Base-by-base conservation (phyloP, 306 rosid genomes). In the Mimosa bimucronata region DNA sequence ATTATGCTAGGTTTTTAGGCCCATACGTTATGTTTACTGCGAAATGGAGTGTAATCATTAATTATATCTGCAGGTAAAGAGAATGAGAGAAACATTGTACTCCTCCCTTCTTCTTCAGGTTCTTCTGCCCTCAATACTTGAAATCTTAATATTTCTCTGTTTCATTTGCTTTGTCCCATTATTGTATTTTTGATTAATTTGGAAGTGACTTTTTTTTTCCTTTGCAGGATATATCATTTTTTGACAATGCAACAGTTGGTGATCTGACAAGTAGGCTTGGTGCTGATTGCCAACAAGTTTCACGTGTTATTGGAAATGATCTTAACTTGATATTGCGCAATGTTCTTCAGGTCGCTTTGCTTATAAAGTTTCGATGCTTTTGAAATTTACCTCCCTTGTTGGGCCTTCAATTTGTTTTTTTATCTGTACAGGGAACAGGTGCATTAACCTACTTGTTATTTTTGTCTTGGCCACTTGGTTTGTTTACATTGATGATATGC, bases 201-300 rank as follows among this genome's bases (percentile, higher is more conserved):
- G 53, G 45, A 48, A 82, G 88, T 86, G 68, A 78, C 79, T 85
- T 62, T 78, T 23, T 50, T 3, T 10, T 4, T 1, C 55, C 16
- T n/a, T 86, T 90, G 92, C 84, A 95, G 98, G 98, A 95, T 86
- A 91, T 91, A 83, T 91, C 97, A 44, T 95, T 95, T 92, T 95
- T 92, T 86, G 98, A 95, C 89, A 37, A 73, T 87, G 98, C 87
- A 87, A 95, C 98, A 64, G 98, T 95, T 67, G 98, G 98, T 83
- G 96, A 90, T 88, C 84, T 95, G 89, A 95, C 98, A 68, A 95
- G 98, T 92, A 90, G 98, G 88, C 98, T 95, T 81, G 98, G 98
- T 73, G 98, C 98, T 19, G 98, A 95, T 87, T 95, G 98, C 70
- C 98, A 92, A 84, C 97, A 95, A 92, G 98, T 92, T 50, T 95